Base-by-base conservation (phyloP, 2,329 filamentous ascomycete species). In the Microdochium bolleyi region DNA sequence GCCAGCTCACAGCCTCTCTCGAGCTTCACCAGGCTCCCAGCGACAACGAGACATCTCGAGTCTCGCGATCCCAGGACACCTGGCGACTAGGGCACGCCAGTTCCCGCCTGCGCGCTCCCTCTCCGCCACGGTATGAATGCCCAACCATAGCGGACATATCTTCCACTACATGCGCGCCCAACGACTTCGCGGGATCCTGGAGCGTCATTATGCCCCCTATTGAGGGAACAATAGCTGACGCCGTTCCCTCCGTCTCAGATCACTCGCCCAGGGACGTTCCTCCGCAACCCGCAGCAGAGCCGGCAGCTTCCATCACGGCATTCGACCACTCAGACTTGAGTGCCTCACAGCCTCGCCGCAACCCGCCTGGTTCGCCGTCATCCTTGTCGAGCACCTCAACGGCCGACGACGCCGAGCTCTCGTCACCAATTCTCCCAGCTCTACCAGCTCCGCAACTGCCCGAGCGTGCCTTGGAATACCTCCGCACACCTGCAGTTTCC, bases 321-420 rank as follows among this genome's bases (percentile, higher is more conserved):
- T n/a, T n/a, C n/a, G n/a, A n/a, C n/a, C n/a, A n/a, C n/a, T n/a
- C n/a, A n/a, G n/a, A n/a, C n/a, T n/a, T n/a, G n/a, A n/a, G n/a
- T n/a, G n/a, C n/a, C n/a, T n/a, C n/a, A n/a, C n/a, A 38, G 13
- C 34, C 5, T 19, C 64, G 64, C 55, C 56, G 60, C 57, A 62
- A 62, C 52, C 67, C 66, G 53, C 58, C 71, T n/a, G 72, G 75
- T 55, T 68, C 64, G 53, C 85, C 82, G 51, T 82, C 83, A 54
- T 76, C 82, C 51, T 73, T 85, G 54, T 86, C 83, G 52, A 79
- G 76, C 54, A 74, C 78, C 48, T 85, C 83, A 41, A 86, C 83
- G 41, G 78, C 80, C 60, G 70, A 74, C 65, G 75, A 78, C 66
- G 75, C 73, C 59, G 77, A 60, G 55, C 59, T 75, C 53, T 78